Base-by-base conservation (phyloP, 1,284 basidiomycete genomes). In the Cutaneotrichosporon cavernicola region DNA sequence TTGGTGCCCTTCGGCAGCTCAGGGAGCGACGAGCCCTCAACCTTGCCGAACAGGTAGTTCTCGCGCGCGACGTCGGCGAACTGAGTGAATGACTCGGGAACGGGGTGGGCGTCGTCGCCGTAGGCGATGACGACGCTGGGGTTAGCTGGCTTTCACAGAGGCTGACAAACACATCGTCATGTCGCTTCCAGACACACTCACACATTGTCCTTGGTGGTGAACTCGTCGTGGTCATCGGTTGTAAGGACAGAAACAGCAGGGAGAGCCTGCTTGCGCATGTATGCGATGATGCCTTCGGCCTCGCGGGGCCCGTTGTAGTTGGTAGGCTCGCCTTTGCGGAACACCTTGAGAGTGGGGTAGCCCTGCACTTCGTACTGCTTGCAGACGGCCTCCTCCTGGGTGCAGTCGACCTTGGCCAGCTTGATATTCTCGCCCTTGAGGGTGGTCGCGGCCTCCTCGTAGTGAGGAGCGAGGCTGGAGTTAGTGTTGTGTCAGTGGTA, bases 231-330 rank as follows among this genome's bases (percentile, higher is more conserved):
- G 80, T 90, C 91, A 55, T 82, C 86, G 26, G 84, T 81, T 3
- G 89, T 91, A 40, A 99, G 87, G 43, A 87, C 84, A 6, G 91
- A 89, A 56, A 99, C 89, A 49, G 97, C 92, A n/a, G 97, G 97
- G 21, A 99, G 87, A 10, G 91, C 88, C 86, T 98, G 97, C 94
- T 99, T 98, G 84, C 87, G 81, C 97, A 99, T 98, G 85, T 98
- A 98, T 78, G 88, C 89, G 79, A 98, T 84, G 76, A 99, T 99
- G 36, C 97, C 96, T 71, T 99, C 97, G 18, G 93, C 89, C 82
- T 97, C 92, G 65, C 97, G 86, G 52, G 93, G 90, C 56, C 97
- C 97, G 67, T 78, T 81, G 82, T 99, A 99, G 61, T 93, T 90
- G 26, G 84, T 78, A 51, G 88, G 79, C 50, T 86, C 86, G 65